A percentile compares a stretch with the other conserved stretches of the same genome.
Evolutionary conservation across 768 basidiomycete species (phyloP).

Genomic region (Roridomyces roridus): DNA sequence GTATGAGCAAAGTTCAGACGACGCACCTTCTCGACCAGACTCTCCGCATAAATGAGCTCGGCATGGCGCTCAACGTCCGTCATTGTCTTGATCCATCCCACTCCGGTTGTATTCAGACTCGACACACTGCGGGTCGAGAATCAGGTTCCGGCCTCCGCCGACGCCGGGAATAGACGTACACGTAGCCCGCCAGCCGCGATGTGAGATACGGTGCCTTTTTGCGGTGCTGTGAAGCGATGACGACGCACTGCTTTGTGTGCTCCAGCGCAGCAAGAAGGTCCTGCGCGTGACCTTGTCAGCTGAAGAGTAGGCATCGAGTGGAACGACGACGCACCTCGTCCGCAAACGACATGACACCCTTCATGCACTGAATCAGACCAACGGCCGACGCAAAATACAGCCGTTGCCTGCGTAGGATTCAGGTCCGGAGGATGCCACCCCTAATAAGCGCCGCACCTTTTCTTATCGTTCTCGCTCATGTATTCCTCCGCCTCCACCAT

Average conservation of each 20-base stretch:
- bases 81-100: slow-evolving; percentile 76
- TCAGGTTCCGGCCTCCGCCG: background rate
- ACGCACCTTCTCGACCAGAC: slow-evolving; percentile 55
- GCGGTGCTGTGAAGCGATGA: slow-evolving; percentile 77
- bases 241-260: slow-evolving; percentile 76
- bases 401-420: slow-evolving; percentile 56
- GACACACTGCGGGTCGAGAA: slow-evolving; percentile 42
- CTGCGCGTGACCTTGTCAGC: slow-evolving; percentile 33
- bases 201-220: slow-evolving; percentile 74
- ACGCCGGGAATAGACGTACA: slow-evolving; percentile 17
- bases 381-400: slow-evolving; percentile 88
- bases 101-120: slow-evolving; percentile 56
- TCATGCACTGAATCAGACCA: slow-evolving; percentile 87
- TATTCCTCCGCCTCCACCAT: slow-evolving; percentile 91
- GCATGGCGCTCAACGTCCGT: slow-evolving; percentile 85
- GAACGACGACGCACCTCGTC: slow-evolving; percentile 61
- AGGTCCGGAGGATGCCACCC: background rate
- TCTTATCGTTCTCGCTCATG: slow-evolving; percentile 63
- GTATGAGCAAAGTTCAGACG: too few relatives aligned
- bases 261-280: slow-evolving; percentile 82
- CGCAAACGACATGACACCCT: slow-evolving; percentile 93
- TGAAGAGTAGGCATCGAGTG: too few relatives aligned
- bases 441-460: slow-evolving; percentile 50
- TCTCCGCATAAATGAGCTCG: slow-evolving; percentile 91
- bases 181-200: slow-evolving; percentile 59